These are phyloP conservation scores for Euphorbia pulcherrima DNA, from an alignment of 345 rosid genomes.

Conservation along the genomic window DNA sequence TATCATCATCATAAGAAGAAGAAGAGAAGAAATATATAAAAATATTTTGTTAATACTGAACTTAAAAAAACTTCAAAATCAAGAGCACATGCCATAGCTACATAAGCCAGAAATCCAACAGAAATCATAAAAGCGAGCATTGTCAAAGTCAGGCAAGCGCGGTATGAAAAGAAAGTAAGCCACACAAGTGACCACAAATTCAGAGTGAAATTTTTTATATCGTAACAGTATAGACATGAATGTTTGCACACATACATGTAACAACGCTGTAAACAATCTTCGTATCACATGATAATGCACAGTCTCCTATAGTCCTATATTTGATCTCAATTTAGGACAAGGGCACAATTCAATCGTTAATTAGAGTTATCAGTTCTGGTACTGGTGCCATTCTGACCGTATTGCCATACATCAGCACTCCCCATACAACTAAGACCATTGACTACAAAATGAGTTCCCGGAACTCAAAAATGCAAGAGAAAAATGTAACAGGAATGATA, in stretches of 20 bases:
- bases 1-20: conserved; percentile 26
- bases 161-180: not conserved
- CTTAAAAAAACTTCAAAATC: not conserved
- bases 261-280: not conserved
- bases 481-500: not conserved
- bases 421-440: not conserved
- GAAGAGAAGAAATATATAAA: conserved; percentile 2
- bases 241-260: not conserved
- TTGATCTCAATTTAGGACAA: not conserved
- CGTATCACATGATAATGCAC: not conserved
- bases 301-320: not conserved
- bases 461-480: not conserved
- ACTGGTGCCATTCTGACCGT: not conserved
- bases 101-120: not conserved
- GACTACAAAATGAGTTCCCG: not conserved
- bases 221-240: not conserved
- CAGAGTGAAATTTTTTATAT: not conserved
- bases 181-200: not conserved
- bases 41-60: not conserved
- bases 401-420: not conserved
- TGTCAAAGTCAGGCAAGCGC: too few species aligned
- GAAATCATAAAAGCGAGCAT: not conserved
- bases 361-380: not conserved
- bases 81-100: not conserved
- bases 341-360: not conserved